These are phyloP conservation scores for Edaphochlamys debaryana DNA, from an alignment of 139 green algal genomes.

Conservation along the genomic window DNA sequence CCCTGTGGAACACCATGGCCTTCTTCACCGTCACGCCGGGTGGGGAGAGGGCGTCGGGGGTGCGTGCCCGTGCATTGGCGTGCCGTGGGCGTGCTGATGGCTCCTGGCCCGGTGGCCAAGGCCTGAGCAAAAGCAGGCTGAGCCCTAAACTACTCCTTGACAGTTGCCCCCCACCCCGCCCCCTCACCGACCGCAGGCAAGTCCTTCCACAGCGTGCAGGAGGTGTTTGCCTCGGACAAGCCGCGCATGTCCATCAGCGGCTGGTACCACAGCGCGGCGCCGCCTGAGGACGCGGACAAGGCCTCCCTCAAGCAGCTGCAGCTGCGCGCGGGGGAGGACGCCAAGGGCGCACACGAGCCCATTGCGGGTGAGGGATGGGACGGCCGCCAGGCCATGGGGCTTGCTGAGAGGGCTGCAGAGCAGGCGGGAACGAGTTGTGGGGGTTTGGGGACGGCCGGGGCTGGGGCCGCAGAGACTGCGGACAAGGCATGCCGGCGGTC, in stretches of 20 bases:
- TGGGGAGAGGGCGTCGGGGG: neutral
- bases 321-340: constrained; percentile 34
- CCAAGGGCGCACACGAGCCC: constrained; percentile 19
- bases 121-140: neutral
- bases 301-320: constrained; percentile 82
- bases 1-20: constrained; percentile 83
- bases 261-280: constrained; percentile 81
- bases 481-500: too few relatives aligned
- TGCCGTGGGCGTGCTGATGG: neutral
- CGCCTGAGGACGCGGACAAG: constrained; percentile 42
- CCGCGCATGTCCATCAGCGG: constrained; percentile 78
- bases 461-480: too few relatives aligned
- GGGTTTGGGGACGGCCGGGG: too few relatives aligned
- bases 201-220: constrained; percentile 52
- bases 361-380: constrained; percentile 40
- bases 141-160: neutral
- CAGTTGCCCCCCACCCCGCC: neutral
- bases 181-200: constrained; percentile 1
- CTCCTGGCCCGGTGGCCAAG: too few relatives aligned
- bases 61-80: neutral
- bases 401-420: too few relatives aligned
- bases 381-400: too few relatives aligned
- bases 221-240: constrained; percentile 69
- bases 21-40: constrained; percentile 88
- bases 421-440: too few relatives aligned